Conservation (phyloP, 2,329 filamentous ascomycete species). For the Venturia nashicola region DNA sequence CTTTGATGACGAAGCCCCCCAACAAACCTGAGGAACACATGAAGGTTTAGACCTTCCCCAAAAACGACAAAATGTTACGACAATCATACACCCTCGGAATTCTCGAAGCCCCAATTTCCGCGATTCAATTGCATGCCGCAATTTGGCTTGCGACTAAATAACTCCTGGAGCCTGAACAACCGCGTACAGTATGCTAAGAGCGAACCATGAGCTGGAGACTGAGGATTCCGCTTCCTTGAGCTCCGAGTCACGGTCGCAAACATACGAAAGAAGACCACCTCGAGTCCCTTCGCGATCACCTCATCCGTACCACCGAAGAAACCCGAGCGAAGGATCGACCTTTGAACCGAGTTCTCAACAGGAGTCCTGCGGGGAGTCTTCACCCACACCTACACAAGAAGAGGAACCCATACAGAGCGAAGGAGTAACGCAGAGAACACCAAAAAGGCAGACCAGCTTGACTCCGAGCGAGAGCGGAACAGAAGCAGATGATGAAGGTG, state of each 20-base stretch:
- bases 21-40: not conserved
- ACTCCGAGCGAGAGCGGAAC: conserved; percentile 75
- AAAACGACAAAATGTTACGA: not conserved
- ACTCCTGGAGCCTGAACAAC: not conserved
- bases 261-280: not conserved
- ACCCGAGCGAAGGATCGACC: not conserved
- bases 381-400: not conserved
- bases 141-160: not conserved
- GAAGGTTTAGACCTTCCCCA: not conserved
- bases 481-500: conserved; percentile 80
- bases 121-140: not conserved
- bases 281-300: conserved; percentile 6
- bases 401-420: not conserved
- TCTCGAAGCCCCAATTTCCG: not conserved
- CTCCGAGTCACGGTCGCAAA: not conserved
- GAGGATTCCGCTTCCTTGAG: not conserved
- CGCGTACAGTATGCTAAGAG: not conserved
- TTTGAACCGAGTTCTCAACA: not conserved
- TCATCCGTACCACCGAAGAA: conserved; percentile 7
- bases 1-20: not conserved
- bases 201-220: not conserved
- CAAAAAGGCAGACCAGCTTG: not conserved
- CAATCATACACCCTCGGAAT: not conserved
- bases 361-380: not conserved
- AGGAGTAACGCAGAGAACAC: not conserved